phyloP scores from a whole-genome alignment of 1,139 yeast genomes.

The Zygoascus sp. region DNA sequence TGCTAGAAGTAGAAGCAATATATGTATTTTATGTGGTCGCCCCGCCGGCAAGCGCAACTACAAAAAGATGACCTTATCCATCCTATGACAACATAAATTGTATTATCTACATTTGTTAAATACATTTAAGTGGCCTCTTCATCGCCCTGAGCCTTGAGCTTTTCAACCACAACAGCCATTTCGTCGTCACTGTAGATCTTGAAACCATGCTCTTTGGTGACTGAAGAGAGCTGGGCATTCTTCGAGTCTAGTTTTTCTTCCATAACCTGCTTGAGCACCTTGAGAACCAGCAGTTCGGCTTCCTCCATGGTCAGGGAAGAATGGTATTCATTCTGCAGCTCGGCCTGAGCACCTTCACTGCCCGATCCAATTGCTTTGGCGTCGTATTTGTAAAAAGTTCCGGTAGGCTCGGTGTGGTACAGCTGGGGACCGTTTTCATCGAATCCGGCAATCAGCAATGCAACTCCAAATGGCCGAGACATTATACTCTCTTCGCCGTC shows the following conservation, averaged over 20 bases:
- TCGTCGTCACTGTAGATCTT: conserved; percentile 78
- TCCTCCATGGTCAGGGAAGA: conserved; percentile 88
- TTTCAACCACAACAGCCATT: conserved; percentile 75
- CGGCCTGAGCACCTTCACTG: conserved; percentile 98
- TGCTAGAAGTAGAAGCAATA: conserved; percentile 1
- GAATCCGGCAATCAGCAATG: conserved; percentile 88
- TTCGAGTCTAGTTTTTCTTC: conserved; percentile 96
- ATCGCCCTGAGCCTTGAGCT: conserved; percentile 65
- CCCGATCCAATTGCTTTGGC: conserved; percentile 99
- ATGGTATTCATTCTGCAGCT: conserved; percentile 94
- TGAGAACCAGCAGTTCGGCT: conserved; percentile 85
- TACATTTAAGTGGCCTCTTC: conserved; percentile 35
- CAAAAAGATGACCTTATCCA: too few relatives aligned
- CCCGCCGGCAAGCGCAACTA: too few relatives aligned
- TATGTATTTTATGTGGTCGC: neutral
- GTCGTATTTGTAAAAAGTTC: conserved; percentile 94
- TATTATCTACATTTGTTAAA: neutral
- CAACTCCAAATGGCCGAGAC: conserved; percentile 99
- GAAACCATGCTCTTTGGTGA: conserved; percentile 83
- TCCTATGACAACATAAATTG: too few relatives aligned
- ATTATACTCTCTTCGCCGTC: conserved; percentile 93
- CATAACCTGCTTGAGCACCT: conserved; percentile 96
- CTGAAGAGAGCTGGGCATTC: conserved; percentile 93
- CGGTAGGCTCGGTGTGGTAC: conserved; percentile 97
- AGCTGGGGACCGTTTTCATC: conserved; percentile 96